A percentile compares a stretch with the other conserved stretches of the same genome.
phyloP scores from a whole-genome alignment of 2,329 filamentous ascomycete species.

The Exophiala aquamarina region DNA sequence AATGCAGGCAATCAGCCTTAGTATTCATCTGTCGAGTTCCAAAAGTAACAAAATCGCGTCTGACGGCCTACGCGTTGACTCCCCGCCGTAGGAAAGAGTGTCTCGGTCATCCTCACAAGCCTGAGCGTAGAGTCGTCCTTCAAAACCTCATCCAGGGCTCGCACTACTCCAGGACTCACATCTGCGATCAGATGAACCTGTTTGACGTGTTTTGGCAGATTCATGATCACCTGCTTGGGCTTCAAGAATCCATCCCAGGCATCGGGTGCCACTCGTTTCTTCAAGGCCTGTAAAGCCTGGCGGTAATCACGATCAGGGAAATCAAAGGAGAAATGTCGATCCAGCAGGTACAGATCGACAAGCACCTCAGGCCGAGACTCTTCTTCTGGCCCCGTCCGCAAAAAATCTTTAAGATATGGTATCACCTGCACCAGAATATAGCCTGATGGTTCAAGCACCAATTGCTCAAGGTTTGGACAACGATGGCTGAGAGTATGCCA shows the following conservation, averaged over 20 bases:
- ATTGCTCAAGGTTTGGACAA: constrained; percentile 11
- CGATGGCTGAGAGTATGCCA: constrained; percentile 12
- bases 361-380: constrained; percentile 10
- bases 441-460: constrained; percentile 12
- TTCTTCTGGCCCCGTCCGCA: constrained; percentile 2
- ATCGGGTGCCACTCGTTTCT: background rate
- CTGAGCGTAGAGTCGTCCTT: constrained; percentile 3
- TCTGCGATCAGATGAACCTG: constrained; percentile 18
- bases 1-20: too few relatives aligned
- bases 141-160: constrained; percentile 15
- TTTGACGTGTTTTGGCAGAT: constrained; percentile 15
- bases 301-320: constrained; percentile 16
- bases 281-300: constrained; percentile 9
- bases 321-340: constrained; percentile 23
- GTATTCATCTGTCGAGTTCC: too few relatives aligned
- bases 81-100: background rate
- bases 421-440: constrained; percentile 13
- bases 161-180: constrained; percentile 9
- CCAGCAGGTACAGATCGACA: constrained; percentile 17
- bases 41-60: constrained; percentile 11
- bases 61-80: constrained; percentile 5
- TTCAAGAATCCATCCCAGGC: background rate
- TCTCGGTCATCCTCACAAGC: constrained; percentile 8
- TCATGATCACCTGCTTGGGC: constrained; percentile 7
- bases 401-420: constrained; percentile 18